Conservation (phyloP, 805 yeast genomes). For the Candida nemodendra region DNA sequence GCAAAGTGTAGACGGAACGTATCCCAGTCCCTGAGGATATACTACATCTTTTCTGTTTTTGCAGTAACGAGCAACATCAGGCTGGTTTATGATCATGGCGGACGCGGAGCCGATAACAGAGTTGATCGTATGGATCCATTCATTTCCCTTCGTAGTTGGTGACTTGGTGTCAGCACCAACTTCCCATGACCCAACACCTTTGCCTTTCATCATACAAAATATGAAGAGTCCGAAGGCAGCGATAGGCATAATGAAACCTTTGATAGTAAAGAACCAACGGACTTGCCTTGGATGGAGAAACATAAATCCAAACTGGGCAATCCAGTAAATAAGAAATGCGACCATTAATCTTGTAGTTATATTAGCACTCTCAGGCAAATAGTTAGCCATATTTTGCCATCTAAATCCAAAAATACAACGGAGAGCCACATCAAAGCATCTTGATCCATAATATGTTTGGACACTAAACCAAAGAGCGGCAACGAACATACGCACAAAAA, state of each 20-base stretch:
- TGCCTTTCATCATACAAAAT: slow-evolving; percentile 20
- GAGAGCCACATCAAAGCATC: slow-evolving; percentile 33
- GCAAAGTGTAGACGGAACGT: slow-evolving; percentile 17
- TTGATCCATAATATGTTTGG: slow-evolving; percentile 37
- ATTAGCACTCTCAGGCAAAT: slow-evolving; percentile 18
- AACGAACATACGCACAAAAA: slow-evolving; percentile 36
- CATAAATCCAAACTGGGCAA: slow-evolving; percentile 21
- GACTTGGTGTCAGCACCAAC: slow-evolving; percentile 8
- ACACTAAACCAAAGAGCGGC: slow-evolving; percentile 41
- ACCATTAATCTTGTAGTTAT: slow-evolving; percentile 18
- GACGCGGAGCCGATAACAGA: slow-evolving; percentile 26
- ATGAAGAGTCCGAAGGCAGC: slow-evolving; percentile 22
- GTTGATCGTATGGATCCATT: slow-evolving; percentile 22
- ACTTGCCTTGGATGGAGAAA: slow-evolving; percentile 20
- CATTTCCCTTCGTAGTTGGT: slow-evolving; percentile 12
- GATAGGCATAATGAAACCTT: slow-evolving; percentile 20
- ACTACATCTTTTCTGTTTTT: slow-evolving; percentile 14
- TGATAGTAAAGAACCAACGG: slow-evolving; percentile 20
- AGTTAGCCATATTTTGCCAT: slow-evolving; percentile 20
- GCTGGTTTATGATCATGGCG: slow-evolving; percentile 30
- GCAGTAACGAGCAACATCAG: slow-evolving; percentile 29
- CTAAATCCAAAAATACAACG: slow-evolving; percentile 22
- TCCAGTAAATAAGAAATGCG: slow-evolving; percentile 22
- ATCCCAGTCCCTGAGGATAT: slow-evolving; percentile 20
- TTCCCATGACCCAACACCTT: slow-evolving; percentile 19